Evolutionary conservation across 345 rosid species (phyloP).

Genomic region (Eucalyptus decipiens): DNA sequence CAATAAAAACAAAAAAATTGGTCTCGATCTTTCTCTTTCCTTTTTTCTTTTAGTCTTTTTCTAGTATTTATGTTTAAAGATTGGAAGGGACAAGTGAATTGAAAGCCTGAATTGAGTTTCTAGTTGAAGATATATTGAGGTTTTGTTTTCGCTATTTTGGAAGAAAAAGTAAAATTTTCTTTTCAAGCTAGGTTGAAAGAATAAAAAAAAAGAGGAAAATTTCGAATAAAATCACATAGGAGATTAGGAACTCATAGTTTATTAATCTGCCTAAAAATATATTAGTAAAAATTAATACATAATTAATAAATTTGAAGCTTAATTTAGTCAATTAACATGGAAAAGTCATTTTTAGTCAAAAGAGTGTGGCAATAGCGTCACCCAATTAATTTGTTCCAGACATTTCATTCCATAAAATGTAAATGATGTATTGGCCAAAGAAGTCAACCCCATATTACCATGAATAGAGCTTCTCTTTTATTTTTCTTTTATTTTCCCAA

Average conservation of each 20-base stretch:
- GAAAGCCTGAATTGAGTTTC: background rate
- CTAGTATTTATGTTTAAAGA: background rate
- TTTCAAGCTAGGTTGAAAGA: background rate
- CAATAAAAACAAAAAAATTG: background rate
- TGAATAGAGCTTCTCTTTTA: background rate
- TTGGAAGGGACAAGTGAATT: background rate
- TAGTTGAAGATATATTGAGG: background rate
- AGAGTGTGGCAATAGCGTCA: background rate
- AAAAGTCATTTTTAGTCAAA: background rate
- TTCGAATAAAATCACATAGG: background rate
- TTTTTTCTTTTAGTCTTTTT: background rate
- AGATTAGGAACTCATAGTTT: background rate
- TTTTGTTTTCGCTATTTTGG: background rate
- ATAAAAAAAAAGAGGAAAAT: background rate
- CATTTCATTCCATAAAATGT: background rate
- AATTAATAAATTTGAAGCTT: background rate
- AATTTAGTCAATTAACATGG: background rate
- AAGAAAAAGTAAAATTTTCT: background rate
- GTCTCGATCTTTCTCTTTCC: background rate
- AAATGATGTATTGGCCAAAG: background rate
- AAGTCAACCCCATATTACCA: background rate
- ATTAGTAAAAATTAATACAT: background rate
- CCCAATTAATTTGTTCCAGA: background rate
- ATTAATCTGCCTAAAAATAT: background rate
- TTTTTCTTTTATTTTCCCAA: background rate